Evolutionary conservation across 306 rosid genomes (phyloP).

Genomic region (Trifolium subterraneum): DNA sequence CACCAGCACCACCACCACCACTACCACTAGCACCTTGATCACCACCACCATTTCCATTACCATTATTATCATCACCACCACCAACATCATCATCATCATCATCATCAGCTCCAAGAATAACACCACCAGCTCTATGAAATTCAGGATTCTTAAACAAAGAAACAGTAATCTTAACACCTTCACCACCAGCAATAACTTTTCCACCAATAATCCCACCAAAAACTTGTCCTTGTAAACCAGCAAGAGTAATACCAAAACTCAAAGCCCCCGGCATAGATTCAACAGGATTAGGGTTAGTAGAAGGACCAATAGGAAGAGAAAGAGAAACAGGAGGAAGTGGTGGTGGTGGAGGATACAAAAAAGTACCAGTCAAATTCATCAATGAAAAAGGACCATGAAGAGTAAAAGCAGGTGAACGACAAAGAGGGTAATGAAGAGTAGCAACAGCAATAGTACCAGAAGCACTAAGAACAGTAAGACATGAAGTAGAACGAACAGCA

Average conservation of each 20-base stretch:
- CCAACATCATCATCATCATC: background rate
- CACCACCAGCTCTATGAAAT: conserved; percentile 48
- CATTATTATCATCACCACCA: background rate
- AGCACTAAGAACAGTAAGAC: conserved; percentile 50
- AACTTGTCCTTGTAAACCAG: conserved; percentile 65
- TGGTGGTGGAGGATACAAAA: background rate
- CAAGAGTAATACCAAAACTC: conserved; percentile 51
- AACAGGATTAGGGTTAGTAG: background rate
- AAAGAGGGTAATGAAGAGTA: conserved; percentile 49
- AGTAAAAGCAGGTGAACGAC: conserved; percentile 29
- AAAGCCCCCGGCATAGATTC: background rate
- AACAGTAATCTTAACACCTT: conserved; percentile 43
- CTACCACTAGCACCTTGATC: no score
- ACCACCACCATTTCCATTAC: background rate
- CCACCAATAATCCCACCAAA: conserved; percentile 78
- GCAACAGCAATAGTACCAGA: conserved; percentile 58
- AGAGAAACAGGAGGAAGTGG: background rate
- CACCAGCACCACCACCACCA: background rate
- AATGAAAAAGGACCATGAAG: conserved; percentile 59
- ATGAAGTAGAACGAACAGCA: conserved; percentile 42
- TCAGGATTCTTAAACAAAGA: conserved; percentile 50
- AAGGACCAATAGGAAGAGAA: background rate
- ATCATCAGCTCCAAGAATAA: background rate
- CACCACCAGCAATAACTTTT: conserved; percentile 51
- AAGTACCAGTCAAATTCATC: conserved; percentile 41